Evolutionary conservation across 2,329 filamentous ascomycete species (phyloP).

Genomic region (Cercospora berteroae): DNA sequence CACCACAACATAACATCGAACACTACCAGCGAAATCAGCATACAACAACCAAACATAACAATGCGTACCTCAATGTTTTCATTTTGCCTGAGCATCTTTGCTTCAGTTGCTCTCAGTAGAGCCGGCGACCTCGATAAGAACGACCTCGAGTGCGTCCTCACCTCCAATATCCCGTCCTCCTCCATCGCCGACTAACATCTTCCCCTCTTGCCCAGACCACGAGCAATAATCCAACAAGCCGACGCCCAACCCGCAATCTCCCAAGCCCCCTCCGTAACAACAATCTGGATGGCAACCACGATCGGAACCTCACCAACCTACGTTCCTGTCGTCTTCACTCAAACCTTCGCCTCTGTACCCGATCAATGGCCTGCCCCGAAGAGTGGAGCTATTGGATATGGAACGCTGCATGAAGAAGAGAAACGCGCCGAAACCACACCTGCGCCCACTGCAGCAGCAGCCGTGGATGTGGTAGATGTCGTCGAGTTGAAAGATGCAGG

Average conservation of each 20-base stretch:
- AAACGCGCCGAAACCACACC: background rate
- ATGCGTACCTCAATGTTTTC: background rate
- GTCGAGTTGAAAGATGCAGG: background rate
- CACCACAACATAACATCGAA: background rate
- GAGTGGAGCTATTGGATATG: constrained; percentile 32
- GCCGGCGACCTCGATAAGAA: background rate
- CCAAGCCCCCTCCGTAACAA: constrained; percentile 29
- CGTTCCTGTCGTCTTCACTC: constrained; percentile 32
- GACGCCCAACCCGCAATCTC: constrained; percentile 12
- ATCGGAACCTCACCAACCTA: constrained; percentile 27
- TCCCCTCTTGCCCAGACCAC: constrained; percentile 16
- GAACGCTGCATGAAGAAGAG: constrained; percentile 21
- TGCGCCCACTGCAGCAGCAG: background rate
- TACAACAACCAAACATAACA: background rate
- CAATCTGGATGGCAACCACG: constrained; percentile 27
- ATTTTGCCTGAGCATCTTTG: background rate
- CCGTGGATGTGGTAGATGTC: background rate
- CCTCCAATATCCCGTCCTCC: background rate
- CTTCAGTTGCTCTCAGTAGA: background rate
- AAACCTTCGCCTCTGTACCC: constrained; percentile 33
- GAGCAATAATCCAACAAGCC: constrained; percentile 21
- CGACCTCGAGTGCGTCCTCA: background rate
- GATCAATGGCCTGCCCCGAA: constrained; percentile 31
- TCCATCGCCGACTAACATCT: background rate
- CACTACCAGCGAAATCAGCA: background rate